Conservation (phyloP, 2,329 filamentous ascomycete species). For the Phaeomoniella chlamydospora region DNA sequence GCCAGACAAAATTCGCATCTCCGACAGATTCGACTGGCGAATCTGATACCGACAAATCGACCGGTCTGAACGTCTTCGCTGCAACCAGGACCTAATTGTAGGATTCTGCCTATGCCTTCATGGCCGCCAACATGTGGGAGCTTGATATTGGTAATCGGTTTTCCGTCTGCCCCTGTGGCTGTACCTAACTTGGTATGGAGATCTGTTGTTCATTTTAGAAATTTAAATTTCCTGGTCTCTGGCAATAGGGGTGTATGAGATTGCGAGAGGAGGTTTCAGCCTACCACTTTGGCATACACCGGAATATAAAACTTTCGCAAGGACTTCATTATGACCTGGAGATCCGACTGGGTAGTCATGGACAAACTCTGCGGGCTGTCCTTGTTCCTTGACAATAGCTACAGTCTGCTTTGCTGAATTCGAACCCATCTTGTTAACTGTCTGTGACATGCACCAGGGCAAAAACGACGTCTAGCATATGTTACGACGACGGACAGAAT, state of each 20-base stretch:
- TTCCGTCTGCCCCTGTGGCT: slow-evolving; percentile 21
- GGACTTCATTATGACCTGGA: slow-evolving; percentile 24
- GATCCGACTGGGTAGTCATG: slow-evolving; percentile 25
- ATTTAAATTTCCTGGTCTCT: no score
- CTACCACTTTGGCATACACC: slow-evolving; percentile 30
- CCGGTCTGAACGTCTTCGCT: slow-evolving; percentile 20
- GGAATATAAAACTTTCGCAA: slow-evolving; percentile 29
- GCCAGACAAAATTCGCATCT: slow-evolving; percentile 28
- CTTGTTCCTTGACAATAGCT: slow-evolving; percentile 24
- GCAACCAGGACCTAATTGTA: slow-evolving; percentile 20
- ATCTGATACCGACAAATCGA: slow-evolving; percentile 27
- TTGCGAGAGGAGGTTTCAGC: no score
- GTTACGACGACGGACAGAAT: no score
- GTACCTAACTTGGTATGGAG: slow-evolving; percentile 25
- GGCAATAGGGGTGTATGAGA: no score
- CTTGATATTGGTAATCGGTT: slow-evolving; percentile 28
- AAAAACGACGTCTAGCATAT: no score
- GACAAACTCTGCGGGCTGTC: slow-evolving; percentile 24
- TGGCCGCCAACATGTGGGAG: slow-evolving; percentile 31
- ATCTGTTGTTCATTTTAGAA: no score
- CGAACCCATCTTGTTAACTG: no score
- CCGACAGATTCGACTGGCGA: slow-evolving; percentile 25
- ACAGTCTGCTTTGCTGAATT: slow-evolving; percentile 20
- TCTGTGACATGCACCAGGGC: no score
- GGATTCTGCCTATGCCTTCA: slow-evolving; percentile 28